phyloP scores from a whole-genome alignment of 805 yeast genomes.

The Yamadazyma takamatsuzukensis region DNA sequence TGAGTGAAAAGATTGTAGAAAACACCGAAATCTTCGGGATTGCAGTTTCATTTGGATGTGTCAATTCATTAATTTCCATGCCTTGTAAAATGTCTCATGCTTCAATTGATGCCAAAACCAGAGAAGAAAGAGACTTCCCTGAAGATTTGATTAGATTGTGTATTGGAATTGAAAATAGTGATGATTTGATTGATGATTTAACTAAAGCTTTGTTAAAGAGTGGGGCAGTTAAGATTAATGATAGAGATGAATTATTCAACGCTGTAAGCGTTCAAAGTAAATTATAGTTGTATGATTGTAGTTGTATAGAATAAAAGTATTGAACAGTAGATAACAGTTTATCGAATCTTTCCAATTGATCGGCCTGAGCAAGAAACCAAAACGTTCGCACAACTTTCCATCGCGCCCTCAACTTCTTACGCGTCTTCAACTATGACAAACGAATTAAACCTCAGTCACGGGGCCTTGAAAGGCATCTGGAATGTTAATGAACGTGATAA shows the following conservation, averaged over 20 bases:
- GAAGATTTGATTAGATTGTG: slow-evolving; percentile 89
- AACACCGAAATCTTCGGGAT: slow-evolving; percentile 76
- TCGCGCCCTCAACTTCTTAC: not conserved
- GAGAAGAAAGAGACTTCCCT: slow-evolving; percentile 86
- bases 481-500: slow-evolving; percentile 9
- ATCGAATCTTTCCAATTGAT: not conserved
- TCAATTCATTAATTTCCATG: slow-evolving; percentile 85
- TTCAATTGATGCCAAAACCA: slow-evolving; percentile 82
- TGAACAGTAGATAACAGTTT: too few relatives aligned
- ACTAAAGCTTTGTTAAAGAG: slow-evolving; percentile 64
- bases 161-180: slow-evolving; percentile 82
- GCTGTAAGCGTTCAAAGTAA: slow-evolving; percentile 32
- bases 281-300: too few relatives aligned
- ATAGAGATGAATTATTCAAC: slow-evolving; percentile 37
- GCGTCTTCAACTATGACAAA: slow-evolving; percentile 6
- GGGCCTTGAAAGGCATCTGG: slow-evolving; percentile 10
- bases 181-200: slow-evolving; percentile 80
- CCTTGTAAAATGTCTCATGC: slow-evolving; percentile 98
- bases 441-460: slow-evolving; percentile 7
- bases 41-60: slow-evolving; percentile 93
- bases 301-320: too few relatives aligned
- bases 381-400: too few relatives aligned
- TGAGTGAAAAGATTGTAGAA: slow-evolving; percentile 71
- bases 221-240: slow-evolving; percentile 49
- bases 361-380: not conserved